Evolutionary conservation across 345 rosid species (phyloP), one percentile per base, ranked within the genome.

Genomic region (Capsella bursapastoris): DNA sequence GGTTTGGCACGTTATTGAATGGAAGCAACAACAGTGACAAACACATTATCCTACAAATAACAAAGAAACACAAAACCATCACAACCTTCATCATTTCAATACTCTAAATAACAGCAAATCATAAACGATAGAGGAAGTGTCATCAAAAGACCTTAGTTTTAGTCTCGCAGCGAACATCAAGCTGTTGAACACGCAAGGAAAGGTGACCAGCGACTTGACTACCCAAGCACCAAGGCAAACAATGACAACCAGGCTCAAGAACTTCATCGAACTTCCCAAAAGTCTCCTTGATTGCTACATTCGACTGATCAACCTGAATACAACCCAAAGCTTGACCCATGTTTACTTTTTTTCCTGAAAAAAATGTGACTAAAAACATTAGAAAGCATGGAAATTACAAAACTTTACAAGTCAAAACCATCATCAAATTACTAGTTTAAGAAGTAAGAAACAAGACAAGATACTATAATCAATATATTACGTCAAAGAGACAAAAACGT

Each of bases 101-200:
- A 9, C 38, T 49, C 22, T 3, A 31, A 64, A 49, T 38, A 31
- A 6, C 28, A 60, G 5, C 22, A 11, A 10, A 40, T 14, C 0
- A 7, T 15, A 1, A 6, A 34, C 8, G 2, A 59, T 25, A 1
- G 8, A 53, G n/a, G 8, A 62, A 22, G n/a, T 27, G 12, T 59
- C 9, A 15, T 48, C 14, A 15, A 68, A 43, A 72, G 41, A 92
- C 98, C 92, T 87, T 90, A 35, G 98, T 88, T 82, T 92, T 90
- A 37, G 98, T 92, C 85, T 92, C 98, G 37, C 96, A 90, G 43
- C 86, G 86, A 50, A 90, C 96, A 80, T 92, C 96, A 56, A 90
- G 79, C 83, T 88, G 93, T 68, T 90, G 93, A 67, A 90, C 84
- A 64, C 96, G 93, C 47, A 90, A 70, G 0, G 96, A 74, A 56